A percentile compares a stretch with the other conserved stretches of the same genome.
These are phyloP conservation scores for Panicum hallii DNA, from an alignment of 202 grass and related monocot species.

Conservation along the genomic window DNA sequence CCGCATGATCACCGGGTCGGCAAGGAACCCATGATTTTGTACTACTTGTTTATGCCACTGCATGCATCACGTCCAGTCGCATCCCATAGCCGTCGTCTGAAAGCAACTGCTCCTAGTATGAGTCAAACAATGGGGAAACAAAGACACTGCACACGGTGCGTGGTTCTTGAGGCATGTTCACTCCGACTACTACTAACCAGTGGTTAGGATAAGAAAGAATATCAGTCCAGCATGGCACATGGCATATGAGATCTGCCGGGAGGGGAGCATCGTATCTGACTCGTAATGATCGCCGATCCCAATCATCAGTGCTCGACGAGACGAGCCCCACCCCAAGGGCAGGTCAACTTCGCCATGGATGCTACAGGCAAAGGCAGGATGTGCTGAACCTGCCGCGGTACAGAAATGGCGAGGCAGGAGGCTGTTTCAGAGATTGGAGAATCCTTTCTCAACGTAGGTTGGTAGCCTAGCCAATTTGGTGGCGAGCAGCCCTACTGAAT, in stretches of 20 bases:
- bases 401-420: background rate
- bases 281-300: background rate
- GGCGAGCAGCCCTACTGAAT: background rate
- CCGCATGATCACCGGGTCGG: background rate
- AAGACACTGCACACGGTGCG: background rate
- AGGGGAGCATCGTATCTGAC: background rate
- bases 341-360: background rate
- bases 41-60: background rate
- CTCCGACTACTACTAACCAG: background rate
- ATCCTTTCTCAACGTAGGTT: background rate
- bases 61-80: slow-evolving; percentile 4
- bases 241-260: background rate
- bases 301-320: slow-evolving; percentile 8
- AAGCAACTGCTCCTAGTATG: background rate
- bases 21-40: background rate
- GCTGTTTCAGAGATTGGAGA: background rate
- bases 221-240: slow-evolving; percentile 12
- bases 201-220: slow-evolving; percentile 37
- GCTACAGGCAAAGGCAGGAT: too few relatives aligned
- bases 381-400: background rate
- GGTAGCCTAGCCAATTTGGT: background rate
- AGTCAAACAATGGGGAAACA: slow-evolving; percentile 7
- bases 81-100: background rate
- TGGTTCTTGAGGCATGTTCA: slow-evolving; percentile 3
- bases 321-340: background rate